Base-by-base conservation (phyloP, 805 yeast species). In the Kluyveromyces lactis region DNA sequence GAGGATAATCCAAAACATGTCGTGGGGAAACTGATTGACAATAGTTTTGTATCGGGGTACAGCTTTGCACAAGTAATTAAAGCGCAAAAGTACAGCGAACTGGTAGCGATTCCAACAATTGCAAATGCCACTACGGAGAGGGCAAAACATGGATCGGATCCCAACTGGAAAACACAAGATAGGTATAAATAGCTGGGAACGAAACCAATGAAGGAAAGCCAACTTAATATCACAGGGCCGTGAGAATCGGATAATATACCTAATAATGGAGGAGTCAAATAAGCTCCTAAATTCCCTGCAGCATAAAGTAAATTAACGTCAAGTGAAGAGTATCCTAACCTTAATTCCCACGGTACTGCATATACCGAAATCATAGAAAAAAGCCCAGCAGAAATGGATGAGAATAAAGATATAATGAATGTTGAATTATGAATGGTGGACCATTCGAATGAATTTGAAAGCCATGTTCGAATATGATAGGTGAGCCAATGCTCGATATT, bases 11-110 rank as follows among this genome's bases (percentile, higher is more conserved):
- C 98, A 58, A 82, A 89, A 46, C 81, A 81, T 0, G 95, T 75
- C 2, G 90, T 89, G 0, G 98, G 98, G 33, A 83, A 71, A 39
- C 94, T 81, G 32, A 90, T 86, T 24, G 95, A 83, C 40, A 90
- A 60, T 2, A 95, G 81, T 43, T 86, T 84, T 35, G 71, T 69
- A 29, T 75, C 66, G 0, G 95, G 94, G 53, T 77, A 84, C n/a
- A 87, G 73, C 51, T 83, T 79, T 2, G 96, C 94, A 63, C 95
- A 86, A 1, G 94, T 82, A 23, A 83, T 60, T 45, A 83, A 62
- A 33, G 85, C 74, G 45, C 82, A 72, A 52, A 83, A 82, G 60
- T 79, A 83, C 30, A 82, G 64, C 6, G 86, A 68, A 6, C 86
- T 77, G 0, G 92, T 82, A 10, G 86, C 86, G 43, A 75, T 63